Conservation (phyloP, 805 yeast species). For the Zygosaccharomyces rouxii region DNA sequence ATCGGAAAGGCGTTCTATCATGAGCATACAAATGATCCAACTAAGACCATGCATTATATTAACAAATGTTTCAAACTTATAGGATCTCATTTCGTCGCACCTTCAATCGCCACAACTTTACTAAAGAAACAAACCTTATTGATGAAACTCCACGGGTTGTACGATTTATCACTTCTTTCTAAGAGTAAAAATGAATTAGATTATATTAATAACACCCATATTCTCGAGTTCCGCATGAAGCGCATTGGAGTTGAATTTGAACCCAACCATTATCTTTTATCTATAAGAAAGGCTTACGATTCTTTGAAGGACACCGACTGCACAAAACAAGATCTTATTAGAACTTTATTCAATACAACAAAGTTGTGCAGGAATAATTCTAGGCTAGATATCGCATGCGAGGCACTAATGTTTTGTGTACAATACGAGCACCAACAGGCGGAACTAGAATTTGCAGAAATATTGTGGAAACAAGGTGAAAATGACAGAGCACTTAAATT, state of each 20-base stretch:
- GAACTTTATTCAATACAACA: conserved; percentile 57
- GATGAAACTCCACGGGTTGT: conserved; percentile 55
- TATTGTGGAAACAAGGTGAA: conserved; percentile 88
- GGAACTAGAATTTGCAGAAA: conserved; percentile 71
- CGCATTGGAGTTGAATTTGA: conserved; percentile 51
- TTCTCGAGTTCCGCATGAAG: conserved; percentile 26
- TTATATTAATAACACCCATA: conserved; percentile 14
- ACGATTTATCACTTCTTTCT: conserved; percentile 49
- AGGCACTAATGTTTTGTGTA: conserved; percentile 52
- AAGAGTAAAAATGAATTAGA: conserved; percentile 15
- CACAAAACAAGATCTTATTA: conserved; percentile 37
- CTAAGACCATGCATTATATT: conserved; percentile 39
- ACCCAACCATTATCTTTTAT: conserved; percentile 54
- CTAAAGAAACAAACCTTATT: conserved; percentile 46
- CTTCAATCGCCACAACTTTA: conserved; percentile 47
- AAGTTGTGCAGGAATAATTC: conserved; percentile 61
- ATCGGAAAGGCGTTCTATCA: conserved; percentile 59
- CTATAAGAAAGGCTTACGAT: conserved; percentile 53
- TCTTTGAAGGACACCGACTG: conserved; percentile 22
- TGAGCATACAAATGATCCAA: conserved; percentile 36
- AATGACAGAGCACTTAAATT: conserved; percentile 75
- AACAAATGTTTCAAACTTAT: conserved; percentile 51
- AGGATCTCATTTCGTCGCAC: conserved; percentile 54
- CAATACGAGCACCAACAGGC: conserved; percentile 39
- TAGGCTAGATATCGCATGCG: conserved; percentile 68